Base-by-base conservation (phyloP, 345 rosid genomes). In the Lumnitzera racemosa region DNA sequence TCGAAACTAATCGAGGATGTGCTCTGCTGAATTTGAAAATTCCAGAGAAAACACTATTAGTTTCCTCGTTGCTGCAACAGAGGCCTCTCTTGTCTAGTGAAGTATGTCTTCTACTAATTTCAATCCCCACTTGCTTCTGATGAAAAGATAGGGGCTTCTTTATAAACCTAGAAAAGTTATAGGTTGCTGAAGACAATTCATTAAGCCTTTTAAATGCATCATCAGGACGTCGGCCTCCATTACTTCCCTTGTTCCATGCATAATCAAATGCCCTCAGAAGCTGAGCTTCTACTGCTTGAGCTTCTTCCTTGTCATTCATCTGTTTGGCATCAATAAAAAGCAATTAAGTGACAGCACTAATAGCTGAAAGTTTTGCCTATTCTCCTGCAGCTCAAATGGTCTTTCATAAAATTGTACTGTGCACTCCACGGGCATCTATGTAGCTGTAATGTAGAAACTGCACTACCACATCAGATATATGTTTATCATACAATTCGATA, bases 231-330 rank as follows among this genome's bases (percentile, higher is more conserved):
- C 96, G 81, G 41, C 59, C 67, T 58, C 84, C 89, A 16, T 92
- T 89, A 43, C 81, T 61, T 4, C 90, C 91, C 80, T 82, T 89
- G 68, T 92, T 92, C 98, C 96, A 92, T 24, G 94, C 98, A 69
- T 89, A 92, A 59, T 92, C 96, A 67, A 89, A 89, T 46, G 76
- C 81, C 16, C 62, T 29, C 23, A 92, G 80, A 56, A 89, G 82
- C 74, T 47, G 62, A 27, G 77, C 67, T 74, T 89, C 96, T 52
- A 79, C 77, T 67, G 73, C 74, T 61, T 72, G 70, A 55, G 96
- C 96, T 55, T 61, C 81, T 50, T 63, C 82, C 72, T 87, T 89
- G 63, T 73, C 73, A 61, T 73, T 63, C 89, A 83, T 82, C 98
- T 89, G 67, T 29, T 12, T 20, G 56, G 62, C 48, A 57, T 63